phyloP scores from a whole-genome alignment of 2,329 filamentous ascomycete genomes.

The Curvularia sp. region DNA sequence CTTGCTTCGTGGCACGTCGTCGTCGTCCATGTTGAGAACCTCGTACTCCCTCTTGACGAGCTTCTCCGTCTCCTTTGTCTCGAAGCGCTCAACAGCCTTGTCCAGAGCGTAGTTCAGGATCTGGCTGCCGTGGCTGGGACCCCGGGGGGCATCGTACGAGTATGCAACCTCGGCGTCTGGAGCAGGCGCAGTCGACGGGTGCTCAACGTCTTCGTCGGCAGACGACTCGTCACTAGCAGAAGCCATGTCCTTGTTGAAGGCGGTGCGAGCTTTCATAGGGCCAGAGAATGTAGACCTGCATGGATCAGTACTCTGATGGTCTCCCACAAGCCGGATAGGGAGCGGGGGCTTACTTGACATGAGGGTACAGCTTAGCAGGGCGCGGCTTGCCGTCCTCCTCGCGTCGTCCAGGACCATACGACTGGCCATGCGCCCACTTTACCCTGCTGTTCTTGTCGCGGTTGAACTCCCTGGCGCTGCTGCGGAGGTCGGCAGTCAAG shows the following conservation, averaged over 20 bases:
- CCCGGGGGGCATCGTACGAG: slow-evolving; percentile 61
- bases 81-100: slow-evolving; percentile 66
- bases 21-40: slow-evolving; percentile 54
- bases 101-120: slow-evolving; percentile 64
- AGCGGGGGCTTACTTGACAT: slow-evolving; percentile 39
- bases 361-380: slow-evolving; percentile 44
- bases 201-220: slow-evolving; percentile 56
- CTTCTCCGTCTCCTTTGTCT: slow-evolving; percentile 67
- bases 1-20: slow-evolving; percentile 41
- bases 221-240: slow-evolving; percentile 52
- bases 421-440: slow-evolving; percentile 60
- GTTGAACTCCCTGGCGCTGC: slow-evolving; percentile 60
- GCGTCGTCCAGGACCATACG: slow-evolving; percentile 49
- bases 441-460: slow-evolving; percentile 59
- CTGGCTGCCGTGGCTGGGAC: slow-evolving; percentile 63
- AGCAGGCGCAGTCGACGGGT: slow-evolving; percentile 55
- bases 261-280: slow-evolving; percentile 45
- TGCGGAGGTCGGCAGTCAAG: slow-evolving; percentile 62
- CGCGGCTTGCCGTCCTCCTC: slow-evolving; percentile 47
- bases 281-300: slow-evolving; percentile 33
- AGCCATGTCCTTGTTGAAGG: slow-evolving; percentile 56
- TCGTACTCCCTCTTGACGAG: slow-evolving; percentile 68
- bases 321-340: not conserved
- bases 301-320: slow-evolving; percentile 22
- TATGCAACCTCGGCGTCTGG: slow-evolving; percentile 61